phyloP scores from a whole-genome alignment of 2,329 filamentous ascomycete species.

The Fusarium fracticaudum region DNA sequence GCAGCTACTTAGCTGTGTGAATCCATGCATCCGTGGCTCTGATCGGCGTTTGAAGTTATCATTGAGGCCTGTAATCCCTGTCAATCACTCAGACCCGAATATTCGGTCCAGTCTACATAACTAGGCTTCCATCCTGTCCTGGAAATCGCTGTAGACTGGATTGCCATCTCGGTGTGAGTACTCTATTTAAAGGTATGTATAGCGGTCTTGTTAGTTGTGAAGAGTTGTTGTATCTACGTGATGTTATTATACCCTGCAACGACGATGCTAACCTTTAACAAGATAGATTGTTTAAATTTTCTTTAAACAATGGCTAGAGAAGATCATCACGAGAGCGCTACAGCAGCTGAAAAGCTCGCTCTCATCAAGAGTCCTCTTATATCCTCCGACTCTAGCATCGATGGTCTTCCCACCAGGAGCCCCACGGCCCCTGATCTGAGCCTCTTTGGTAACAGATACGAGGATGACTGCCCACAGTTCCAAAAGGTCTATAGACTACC shows the following conservation, averaged over 20 bases:
- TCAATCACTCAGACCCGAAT: background rate
- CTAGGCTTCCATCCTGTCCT: background rate
- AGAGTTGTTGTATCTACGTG: background rate
- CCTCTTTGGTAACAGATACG: slow-evolving; percentile 40
- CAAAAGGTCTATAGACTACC: slow-evolving; percentile 31
- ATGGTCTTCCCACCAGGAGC: background rate
- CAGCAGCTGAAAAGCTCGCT: slow-evolving; percentile 41
- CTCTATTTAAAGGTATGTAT: background rate
- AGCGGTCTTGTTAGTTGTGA: background rate
- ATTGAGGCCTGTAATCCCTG: background rate
- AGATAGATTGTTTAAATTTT: background rate
- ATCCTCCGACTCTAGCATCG: slow-evolving; percentile 21
- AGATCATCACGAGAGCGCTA: background rate
- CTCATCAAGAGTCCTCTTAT: slow-evolving; percentile 47
- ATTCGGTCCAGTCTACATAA: background rate
- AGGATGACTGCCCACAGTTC: slow-evolving; percentile 38
- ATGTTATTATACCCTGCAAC: background rate
- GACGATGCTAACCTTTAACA: background rate
- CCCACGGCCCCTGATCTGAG: slow-evolving; percentile 27
- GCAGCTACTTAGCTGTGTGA: background rate
- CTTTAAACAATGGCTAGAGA: slow-evolving; percentile 30
- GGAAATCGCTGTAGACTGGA: background rate
- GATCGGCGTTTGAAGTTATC: background rate
- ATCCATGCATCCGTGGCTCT: background rate
- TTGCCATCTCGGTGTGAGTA: background rate